phyloP scores from a whole-genome alignment of 2,329 filamentous ascomycete species.

The Zelopaecilomyces penicillatus region DNA sequence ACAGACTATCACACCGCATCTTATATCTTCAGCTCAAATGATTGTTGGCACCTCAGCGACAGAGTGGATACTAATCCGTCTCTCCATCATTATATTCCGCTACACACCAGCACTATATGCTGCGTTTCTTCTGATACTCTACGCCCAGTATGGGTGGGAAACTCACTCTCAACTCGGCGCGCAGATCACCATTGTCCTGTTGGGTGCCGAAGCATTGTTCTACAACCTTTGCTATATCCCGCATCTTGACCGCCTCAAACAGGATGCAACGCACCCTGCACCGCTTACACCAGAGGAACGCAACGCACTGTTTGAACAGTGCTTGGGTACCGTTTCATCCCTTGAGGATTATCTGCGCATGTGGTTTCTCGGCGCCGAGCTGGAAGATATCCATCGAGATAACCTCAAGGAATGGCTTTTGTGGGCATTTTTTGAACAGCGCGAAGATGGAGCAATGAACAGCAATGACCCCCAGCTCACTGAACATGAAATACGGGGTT shows the following conservation, averaged over 20 bases:
- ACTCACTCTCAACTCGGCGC: constrained; percentile 10
- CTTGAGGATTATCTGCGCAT: constrained; percentile 47
- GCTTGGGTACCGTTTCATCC: constrained; percentile 46
- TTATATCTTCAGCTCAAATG: background rate
- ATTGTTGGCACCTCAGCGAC: constrained; percentile 30
- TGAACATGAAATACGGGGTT: constrained; percentile 34
- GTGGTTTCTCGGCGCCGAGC: constrained; percentile 58
- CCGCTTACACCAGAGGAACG: constrained; percentile 39
- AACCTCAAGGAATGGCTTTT: constrained; percentile 58
- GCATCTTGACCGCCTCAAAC: constrained; percentile 29
- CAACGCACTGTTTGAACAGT: constrained; percentile 46
- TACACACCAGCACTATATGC: constrained; percentile 35
- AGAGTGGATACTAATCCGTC: constrained; percentile 38
- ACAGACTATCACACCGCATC: background rate
- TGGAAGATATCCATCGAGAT: constrained; percentile 52
- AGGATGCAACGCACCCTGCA: constrained; percentile 31
- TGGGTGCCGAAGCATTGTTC: constrained; percentile 34
- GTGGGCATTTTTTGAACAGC: constrained; percentile 57
- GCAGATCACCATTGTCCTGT: constrained; percentile 18
- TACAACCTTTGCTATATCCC: constrained; percentile 35
- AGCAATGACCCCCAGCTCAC: constrained; percentile 22
- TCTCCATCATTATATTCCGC: constrained; percentile 34
- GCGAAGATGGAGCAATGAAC: constrained; percentile 1
- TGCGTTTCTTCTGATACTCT: constrained; percentile 18
- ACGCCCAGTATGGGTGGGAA: constrained; percentile 12